Percentiles rank a stretch among this genome's conserved stretches.
These are phyloP conservation scores for Eutrema salsugineum DNA, from an alignment of 441 rosid genomes.

Conservation along the genomic window DNA sequence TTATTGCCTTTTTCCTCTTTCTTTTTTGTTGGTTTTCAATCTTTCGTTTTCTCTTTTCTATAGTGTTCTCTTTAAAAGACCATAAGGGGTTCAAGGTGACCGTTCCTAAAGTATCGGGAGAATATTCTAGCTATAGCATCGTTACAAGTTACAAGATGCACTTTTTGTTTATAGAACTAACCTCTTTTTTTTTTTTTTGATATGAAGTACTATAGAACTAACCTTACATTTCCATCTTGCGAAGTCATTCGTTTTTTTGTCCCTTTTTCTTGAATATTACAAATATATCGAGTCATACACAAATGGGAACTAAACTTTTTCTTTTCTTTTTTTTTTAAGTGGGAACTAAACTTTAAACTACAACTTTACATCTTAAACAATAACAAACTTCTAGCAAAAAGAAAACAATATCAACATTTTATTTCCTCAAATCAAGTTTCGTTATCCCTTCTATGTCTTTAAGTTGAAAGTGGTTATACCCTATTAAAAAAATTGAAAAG, in stretches of 20 bases:
- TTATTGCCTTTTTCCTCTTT: not conserved
- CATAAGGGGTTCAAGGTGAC: not conserved
- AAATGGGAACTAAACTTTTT: constrained; percentile 26
- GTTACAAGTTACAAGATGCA: not conserved
- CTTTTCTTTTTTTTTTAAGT: too few species aligned
- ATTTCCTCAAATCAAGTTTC: constrained; percentile 15
- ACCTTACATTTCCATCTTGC: constrained; percentile 17
- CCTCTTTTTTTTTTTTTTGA: too few species aligned
- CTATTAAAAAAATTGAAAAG: not conserved
- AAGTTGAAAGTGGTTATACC: not conserved
- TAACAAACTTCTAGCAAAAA: not conserved
- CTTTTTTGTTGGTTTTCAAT: too few species aligned
- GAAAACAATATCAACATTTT: not conserved
- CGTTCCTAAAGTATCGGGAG: constrained; percentile 10
- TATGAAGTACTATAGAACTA: too few species aligned
- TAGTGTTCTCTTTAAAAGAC: not conserved
- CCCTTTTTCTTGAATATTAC: not conserved
- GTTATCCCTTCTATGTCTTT: constrained; percentile 10
- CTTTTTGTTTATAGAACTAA: not conserved
- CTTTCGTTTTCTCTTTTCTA: not conserved
- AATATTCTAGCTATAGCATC: constrained; percentile 12
- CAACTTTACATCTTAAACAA: constrained; percentile 11
- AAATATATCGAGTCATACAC: not conserved
- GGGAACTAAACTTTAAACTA: constrained; percentile 23
- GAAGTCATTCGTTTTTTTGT: constrained; percentile 9